Percentiles rank a stretch among this genome's conserved stretches.
Evolutionary conservation across 148 eudicot species (phyloP).

Genomic region (Nyssa sinensis): DNA sequence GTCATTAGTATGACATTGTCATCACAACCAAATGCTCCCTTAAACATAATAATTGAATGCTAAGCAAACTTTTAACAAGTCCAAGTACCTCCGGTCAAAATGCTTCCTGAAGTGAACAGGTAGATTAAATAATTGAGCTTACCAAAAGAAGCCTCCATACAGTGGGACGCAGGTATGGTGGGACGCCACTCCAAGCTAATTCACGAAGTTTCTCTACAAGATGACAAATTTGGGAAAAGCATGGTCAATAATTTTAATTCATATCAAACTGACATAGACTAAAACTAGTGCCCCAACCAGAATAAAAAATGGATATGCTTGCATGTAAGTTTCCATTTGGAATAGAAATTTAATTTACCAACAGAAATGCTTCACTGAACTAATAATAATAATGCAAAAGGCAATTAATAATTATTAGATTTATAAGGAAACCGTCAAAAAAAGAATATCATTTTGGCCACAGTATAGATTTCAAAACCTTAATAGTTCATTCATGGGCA

Average conservation of each 20-base stretch:
- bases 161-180: slow-evolving; percentile 81
- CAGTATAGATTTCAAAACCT: too few relatives aligned
- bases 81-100: not conserved
- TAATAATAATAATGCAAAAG: too few relatives aligned
- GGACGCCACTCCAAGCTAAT: slow-evolving; percentile 95
- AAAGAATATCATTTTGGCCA: too few relatives aligned
- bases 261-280: not conserved
- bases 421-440: too few relatives aligned
- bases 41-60: not conserved
- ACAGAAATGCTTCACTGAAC: not conserved
- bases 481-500: too few relatives aligned
- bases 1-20: not conserved
- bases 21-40: not conserved
- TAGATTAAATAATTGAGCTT: slow-evolving; percentile 16
- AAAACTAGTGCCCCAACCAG: not conserved
- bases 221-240: slow-evolving; percentile 6
- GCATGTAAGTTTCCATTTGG: not conserved
- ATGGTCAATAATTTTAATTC: not conserved
- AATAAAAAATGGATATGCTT: not conserved
- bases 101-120: not conserved
- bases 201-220: slow-evolving; percentile 78
- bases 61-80: not conserved
- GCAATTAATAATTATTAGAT: too few relatives aligned
- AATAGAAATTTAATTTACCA: not conserved
- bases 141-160: slow-evolving; percentile 97